Base-by-base conservation (phyloP, 345 rosid genomes). In the Citrus medica region DNA sequence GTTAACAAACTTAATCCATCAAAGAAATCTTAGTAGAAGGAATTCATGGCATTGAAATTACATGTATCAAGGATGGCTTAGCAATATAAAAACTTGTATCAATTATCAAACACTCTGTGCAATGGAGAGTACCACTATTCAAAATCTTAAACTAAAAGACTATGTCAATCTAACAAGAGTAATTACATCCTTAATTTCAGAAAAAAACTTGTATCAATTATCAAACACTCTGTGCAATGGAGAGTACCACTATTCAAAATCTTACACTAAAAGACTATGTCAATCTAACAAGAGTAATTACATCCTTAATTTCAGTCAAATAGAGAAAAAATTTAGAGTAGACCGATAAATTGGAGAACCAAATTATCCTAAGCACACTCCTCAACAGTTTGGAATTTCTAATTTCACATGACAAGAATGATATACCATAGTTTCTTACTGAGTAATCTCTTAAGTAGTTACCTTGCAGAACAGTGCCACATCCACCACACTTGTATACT, bases 401-500 rank as follows among this genome's bases (percentile, higher is more conserved):
- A 51, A 69, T 27, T 32, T 66, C 14, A 37, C 42, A 22, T 33
- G 28, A 56, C 22, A 53, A 56, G 63, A 56, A 72, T 22, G 30
- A 77, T 65, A 58, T 13, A 38, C 59, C 67, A 67, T 8, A 9
- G 24, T 46, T 56, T 53, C 27, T 55, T 13, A 5, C 0, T 14
- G 5, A 6, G n/a, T 28, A 35, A 5, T 51, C 21, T 33, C 22
- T 21, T 5, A 75, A 68, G 37, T 78, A 9, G 59, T 74, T 84
- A 94, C 98, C 98, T 87, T 80, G 89, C 68, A 94, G 94, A 87
- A 78, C 73, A 1, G 87, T 56, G 46, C 75, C 77, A 53, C 98
- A 94, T 27, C 87, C 88, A 78, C 98, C 98, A 51, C 98, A 94
- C 71, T 65, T 72, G 77, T 93, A 93, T 25, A 92, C 86, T 7